Conservation (phyloP, 306 rosid species). For the Biancaea sappan region DNA sequence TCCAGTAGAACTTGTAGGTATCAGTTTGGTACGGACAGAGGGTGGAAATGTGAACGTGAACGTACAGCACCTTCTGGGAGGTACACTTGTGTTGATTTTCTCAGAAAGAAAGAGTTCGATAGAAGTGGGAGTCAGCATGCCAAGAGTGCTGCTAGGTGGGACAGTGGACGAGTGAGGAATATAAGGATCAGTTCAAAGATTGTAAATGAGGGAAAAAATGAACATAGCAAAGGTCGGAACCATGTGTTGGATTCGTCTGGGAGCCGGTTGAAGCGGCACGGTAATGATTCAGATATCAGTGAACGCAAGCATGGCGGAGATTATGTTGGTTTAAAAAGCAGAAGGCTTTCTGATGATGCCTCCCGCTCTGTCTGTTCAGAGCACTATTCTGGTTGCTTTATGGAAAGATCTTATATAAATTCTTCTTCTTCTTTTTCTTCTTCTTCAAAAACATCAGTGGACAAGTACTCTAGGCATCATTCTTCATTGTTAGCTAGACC, state of each 20-base stretch:
- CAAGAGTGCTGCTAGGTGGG: slow-evolving; percentile 73
- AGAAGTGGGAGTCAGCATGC: slow-evolving; percentile 65
- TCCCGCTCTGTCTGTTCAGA: slow-evolving; percentile 56
- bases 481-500: slow-evolving; percentile 60
- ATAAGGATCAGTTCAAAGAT: slow-evolving; percentile 78
- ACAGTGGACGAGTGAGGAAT: slow-evolving; percentile 63
- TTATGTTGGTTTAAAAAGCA: slow-evolving; percentile 56
- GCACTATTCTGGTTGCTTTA: slow-evolving; percentile 59
- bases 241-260: slow-evolving; percentile 62
- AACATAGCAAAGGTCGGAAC: slow-evolving; percentile 67
- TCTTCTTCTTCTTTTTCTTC: slow-evolving; percentile 49
- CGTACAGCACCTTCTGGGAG: slow-evolving; percentile 66
- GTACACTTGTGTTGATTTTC: slow-evolving; percentile 52
- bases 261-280: slow-evolving; percentile 71
- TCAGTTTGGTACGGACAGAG: slow-evolving; percentile 60
- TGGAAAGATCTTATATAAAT: slow-evolving; percentile 66
- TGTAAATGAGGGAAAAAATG: slow-evolving; percentile 71
- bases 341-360: slow-evolving; percentile 75
- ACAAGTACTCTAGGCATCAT: slow-evolving; percentile 68
- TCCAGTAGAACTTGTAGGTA: slow-evolving; percentile 53
- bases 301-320: slow-evolving; percentile 75
- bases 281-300: slow-evolving; percentile 56
- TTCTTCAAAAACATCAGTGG: slow-evolving; percentile 55
- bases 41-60: slow-evolving; percentile 61
- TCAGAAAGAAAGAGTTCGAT: slow-evolving; percentile 65